Evolutionary conservation across 805 yeast species (phyloP).

Genomic region (Clavispora carvajalis): DNA sequence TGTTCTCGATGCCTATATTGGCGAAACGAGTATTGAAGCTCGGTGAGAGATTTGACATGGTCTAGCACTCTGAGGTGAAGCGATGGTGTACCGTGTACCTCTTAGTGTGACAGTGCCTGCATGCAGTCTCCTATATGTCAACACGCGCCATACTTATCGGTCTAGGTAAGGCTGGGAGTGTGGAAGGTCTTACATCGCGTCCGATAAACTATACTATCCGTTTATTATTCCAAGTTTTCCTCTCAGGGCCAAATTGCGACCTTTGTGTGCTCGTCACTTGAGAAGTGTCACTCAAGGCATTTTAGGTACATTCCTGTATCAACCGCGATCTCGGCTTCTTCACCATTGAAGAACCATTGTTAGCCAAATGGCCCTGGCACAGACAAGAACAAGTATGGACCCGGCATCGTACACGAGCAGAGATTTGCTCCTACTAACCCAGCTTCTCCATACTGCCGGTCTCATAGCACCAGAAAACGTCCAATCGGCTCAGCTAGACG

Average conservation of each 20-base stretch:
- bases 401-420: slow-evolving; percentile 18
- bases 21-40: slow-evolving; percentile 29
- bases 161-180: too few relatives aligned
- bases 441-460: slow-evolving; percentile 31
- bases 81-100: not conserved
- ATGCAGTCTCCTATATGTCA: not conserved
- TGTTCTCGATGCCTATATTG: slow-evolving; percentile 19
- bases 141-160: too few relatives aligned
- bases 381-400: slow-evolving; percentile 3
- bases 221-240: too few relatives aligned
- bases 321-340: not conserved
- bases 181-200: too few relatives aligned
- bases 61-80: not conserved
- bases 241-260: too few relatives aligned
- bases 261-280: too few relatives aligned
- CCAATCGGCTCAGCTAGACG: slow-evolving; percentile 15
- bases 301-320: not conserved
- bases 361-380: not conserved
- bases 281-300: too few relatives aligned
- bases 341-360: not conserved
- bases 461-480: slow-evolving; percentile 21
- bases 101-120: not conserved
- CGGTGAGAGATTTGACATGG: slow-evolving; percentile 13
- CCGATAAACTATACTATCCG: too few relatives aligned
- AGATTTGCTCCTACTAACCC: slow-evolving; percentile 34